These are phyloP conservation scores for Madurella mycetomatis DNA, from an alignment of 2,329 filamentous ascomycete species.

Conservation along the genomic window DNA sequence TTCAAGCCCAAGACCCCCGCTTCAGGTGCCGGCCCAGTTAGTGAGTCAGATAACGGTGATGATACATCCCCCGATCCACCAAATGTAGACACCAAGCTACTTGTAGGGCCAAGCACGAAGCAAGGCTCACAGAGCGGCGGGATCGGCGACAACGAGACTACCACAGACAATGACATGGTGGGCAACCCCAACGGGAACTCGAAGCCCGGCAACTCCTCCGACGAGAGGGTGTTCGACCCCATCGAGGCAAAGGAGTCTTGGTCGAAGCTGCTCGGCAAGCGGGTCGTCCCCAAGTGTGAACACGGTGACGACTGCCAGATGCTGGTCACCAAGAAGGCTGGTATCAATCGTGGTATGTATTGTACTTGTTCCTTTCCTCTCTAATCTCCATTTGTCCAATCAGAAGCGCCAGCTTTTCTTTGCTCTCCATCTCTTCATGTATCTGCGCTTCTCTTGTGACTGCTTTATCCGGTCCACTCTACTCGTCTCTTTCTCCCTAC, in stretches of 20 bases:
- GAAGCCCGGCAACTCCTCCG: not conserved
- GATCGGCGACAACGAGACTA: not conserved
- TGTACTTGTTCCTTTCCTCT: not conserved
- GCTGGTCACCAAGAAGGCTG: slow-evolving; percentile 81
- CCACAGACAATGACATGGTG: not conserved
- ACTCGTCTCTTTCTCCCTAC: not conserved
- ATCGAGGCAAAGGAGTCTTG: slow-evolving; percentile 75
- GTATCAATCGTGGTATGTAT: slow-evolving; percentile 67
- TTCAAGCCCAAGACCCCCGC: slow-evolving; percentile 58
- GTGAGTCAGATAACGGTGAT: not conserved
- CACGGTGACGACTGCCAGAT: slow-evolving; percentile 84
- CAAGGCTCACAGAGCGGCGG: not conserved
- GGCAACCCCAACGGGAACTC: not conserved
- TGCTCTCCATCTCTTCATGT: not conserved
- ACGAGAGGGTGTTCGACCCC: slow-evolving; percentile 54
- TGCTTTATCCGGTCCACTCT: too few relatives aligned
- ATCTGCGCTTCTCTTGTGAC: too few relatives aligned
- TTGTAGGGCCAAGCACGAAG: not conserved
- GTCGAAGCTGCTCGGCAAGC: slow-evolving; percentile 76
- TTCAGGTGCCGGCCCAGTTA: not conserved
- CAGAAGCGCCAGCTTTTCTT: not conserved
- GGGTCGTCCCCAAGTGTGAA: slow-evolving; percentile 72
- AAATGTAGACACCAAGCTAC: not conserved
- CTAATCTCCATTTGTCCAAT: not conserved
- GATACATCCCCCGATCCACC: not conserved